phyloP scores from a whole-genome alignment of 495 filamentous ascomycete genomes.

The Lasiosphaeria hispida region DNA sequence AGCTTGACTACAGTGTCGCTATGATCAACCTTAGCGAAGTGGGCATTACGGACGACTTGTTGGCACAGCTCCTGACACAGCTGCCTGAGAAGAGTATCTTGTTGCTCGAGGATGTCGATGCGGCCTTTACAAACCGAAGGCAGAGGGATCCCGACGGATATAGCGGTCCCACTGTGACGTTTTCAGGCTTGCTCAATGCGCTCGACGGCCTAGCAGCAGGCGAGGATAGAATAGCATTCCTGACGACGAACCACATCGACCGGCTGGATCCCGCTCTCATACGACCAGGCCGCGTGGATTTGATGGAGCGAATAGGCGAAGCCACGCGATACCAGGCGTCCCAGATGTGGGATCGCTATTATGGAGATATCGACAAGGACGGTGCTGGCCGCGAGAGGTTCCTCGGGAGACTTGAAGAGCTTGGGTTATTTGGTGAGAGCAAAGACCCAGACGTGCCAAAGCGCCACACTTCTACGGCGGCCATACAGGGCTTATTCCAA shows the following conservation, averaged over 20 bases:
- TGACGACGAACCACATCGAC: conserved; percentile 94
- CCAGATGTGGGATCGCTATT: conserved; percentile 93
- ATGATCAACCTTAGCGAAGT: conserved; percentile 92
- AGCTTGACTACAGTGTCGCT: conserved; percentile 90
- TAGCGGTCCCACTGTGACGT: conserved; percentile 85
- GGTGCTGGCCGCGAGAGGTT: conserved; percentile 56
- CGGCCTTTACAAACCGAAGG: conserved; percentile 80
- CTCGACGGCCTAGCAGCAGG: conserved; percentile 93
- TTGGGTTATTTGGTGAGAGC: conserved; percentile 45
- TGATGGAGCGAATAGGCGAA: conserved; percentile 86
- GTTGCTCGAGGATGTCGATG: conserved; percentile 91
- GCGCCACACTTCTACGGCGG: conserved; percentile 73
- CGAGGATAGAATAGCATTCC: conserved; percentile 87
- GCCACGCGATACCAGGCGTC: conserved; percentile 80
- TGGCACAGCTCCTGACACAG: conserved; percentile 85
- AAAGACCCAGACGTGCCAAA: conserved; percentile 40
- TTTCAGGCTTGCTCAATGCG: conserved; percentile 90
- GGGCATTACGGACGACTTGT: conserved; percentile 87
- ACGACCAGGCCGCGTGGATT: conserved; percentile 87
- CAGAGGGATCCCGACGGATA: conserved; percentile 83
- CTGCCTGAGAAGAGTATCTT: conserved; percentile 82
- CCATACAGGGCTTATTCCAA: conserved; percentile 88
- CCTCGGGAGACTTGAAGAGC: conserved; percentile 45
- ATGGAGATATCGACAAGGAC: conserved; percentile 71
- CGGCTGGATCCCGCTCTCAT: conserved; percentile 86